Conservation (phyloP, 2,329 filamentous ascomycete genomes). For the Microcyclospora tardicrescens region DNA sequence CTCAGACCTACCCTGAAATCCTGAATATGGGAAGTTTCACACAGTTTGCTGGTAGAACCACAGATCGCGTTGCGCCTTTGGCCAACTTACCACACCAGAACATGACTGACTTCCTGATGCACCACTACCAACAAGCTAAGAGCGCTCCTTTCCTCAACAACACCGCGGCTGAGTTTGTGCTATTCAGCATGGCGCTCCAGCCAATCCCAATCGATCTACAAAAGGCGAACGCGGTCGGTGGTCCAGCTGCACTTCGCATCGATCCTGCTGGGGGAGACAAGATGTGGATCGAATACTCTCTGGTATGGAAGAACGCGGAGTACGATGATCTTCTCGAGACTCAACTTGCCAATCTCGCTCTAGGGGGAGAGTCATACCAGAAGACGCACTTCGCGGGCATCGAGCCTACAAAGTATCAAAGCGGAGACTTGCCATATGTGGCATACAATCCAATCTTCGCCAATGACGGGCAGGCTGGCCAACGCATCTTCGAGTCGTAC, state of each 20-base stretch:
- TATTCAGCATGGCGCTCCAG: conserved; percentile 1
- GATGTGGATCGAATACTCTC: conserved; percentile 2
- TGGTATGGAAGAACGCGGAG: conserved; percentile 1
- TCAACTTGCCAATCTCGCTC: too few relatives aligned
- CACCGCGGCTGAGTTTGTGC: neutral
- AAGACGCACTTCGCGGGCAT: too few relatives aligned
- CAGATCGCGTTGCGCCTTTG: neutral
- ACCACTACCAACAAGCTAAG: neutral
- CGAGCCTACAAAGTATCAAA: too few relatives aligned
- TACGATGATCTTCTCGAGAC: too few relatives aligned
- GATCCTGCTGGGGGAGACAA: conserved; percentile 1
- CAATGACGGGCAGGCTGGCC: too few relatives aligned
- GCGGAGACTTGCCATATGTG: too few relatives aligned
- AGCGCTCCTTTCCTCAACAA: neutral
- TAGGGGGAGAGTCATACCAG: too few relatives aligned
- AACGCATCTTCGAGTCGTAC: too few relatives aligned
- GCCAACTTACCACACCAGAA: conserved; percentile 1
- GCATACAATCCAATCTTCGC: too few relatives aligned
- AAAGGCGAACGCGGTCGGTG: neutral
- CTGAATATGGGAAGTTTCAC: neutral
- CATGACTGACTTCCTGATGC: conserved; percentile 1
- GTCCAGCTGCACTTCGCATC: neutral
- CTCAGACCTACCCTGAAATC: neutral
- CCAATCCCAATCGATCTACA: conserved; percentile 1
- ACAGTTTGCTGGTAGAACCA: neutral